Percentiles rank a stretch among this genome's conserved stretches.
phyloP scores from a whole-genome alignment of 805 yeast species.

The Candida nanaspora region DNA sequence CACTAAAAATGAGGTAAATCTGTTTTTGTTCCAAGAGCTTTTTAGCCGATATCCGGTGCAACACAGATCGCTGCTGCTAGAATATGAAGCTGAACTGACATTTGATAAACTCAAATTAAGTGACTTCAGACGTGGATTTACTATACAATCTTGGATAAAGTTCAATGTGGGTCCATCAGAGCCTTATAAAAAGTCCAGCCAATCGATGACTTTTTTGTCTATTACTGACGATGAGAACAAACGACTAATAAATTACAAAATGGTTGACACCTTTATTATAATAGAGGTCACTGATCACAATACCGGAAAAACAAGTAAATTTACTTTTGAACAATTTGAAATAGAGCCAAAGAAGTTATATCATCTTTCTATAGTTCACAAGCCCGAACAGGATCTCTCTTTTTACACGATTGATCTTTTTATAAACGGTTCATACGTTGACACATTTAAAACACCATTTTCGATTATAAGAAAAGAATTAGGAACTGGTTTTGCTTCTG shows the following conservation, averaged over 20 bases:
- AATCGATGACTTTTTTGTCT: conserved; percentile 2
- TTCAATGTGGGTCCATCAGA: conserved; percentile 5
- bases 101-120: conserved; percentile 8
- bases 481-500: not conserved
- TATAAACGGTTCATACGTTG: conserved; percentile 42
- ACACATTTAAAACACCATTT: conserved; percentile 13
- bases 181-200: not conserved
- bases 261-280: conserved; percentile 9
- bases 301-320: conserved; percentile 1
- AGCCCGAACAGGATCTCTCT: conserved; percentile 13
- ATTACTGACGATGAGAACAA: conserved; percentile 1
- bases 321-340: conserved; percentile 20
- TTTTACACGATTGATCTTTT: conserved; percentile 34
- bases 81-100: conserved; percentile 5
- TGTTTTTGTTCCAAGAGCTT: conserved; percentile 2
- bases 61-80: conserved; percentile 7
- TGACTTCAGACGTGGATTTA: conserved; percentile 11
- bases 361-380: conserved; percentile 21
- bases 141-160: conserved; percentile 20
- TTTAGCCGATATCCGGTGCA: conserved; percentile 4
- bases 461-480: conserved; percentile 4
- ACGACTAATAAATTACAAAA: conserved; percentile 10
- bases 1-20: not conserved
- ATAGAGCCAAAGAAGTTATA: conserved; percentile 19
- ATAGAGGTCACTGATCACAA: conserved; percentile 7